Evolutionary conservation across 768 basidiomycete genomes (phyloP).

Genomic region (Trametes meyenii): DNA sequence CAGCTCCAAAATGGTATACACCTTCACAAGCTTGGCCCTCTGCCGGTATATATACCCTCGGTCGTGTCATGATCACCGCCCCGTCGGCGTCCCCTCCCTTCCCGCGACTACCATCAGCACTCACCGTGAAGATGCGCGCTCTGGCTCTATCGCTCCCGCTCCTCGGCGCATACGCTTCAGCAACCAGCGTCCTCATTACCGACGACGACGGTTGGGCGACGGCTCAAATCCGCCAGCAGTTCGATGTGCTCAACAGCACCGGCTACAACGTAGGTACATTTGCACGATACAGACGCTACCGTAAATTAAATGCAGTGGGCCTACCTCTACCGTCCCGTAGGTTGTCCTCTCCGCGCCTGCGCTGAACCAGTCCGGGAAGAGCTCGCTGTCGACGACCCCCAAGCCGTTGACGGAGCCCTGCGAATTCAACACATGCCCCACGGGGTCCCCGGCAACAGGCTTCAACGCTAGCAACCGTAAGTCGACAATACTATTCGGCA

Average conservation of each 20-base stretch:
- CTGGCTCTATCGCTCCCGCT: background rate
- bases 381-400: conserved; percentile 33
- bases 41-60: conserved; percentile 1
- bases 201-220: conserved; percentile 41
- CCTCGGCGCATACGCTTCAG: background rate
- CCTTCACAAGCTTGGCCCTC: background rate
- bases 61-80: background rate
- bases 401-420: conserved; percentile 33
- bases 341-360: conserved; percentile 38
- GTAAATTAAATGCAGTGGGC: background rate
- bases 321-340: conserved; percentile 11
- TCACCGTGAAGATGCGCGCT: background rate
- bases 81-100: background rate
- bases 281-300: background rate
- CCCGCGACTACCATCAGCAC: background rate
- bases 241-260: conserved; percentile 28
- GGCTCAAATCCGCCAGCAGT: conserved; percentile 36
- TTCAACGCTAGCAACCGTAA: conserved; percentile 32
- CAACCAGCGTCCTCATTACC: conserved; percentile 30
- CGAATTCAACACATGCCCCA: conserved; percentile 38
- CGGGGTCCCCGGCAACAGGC: conserved; percentile 36
- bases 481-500: conserved; percentile 1
- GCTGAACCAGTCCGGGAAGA: conserved; percentile 38
- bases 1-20: background rate
- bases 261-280: conserved; percentile 31